Evolutionary conservation across 345 rosid species (phyloP).

Genomic region (Lagerstroemia speciosa): DNA sequence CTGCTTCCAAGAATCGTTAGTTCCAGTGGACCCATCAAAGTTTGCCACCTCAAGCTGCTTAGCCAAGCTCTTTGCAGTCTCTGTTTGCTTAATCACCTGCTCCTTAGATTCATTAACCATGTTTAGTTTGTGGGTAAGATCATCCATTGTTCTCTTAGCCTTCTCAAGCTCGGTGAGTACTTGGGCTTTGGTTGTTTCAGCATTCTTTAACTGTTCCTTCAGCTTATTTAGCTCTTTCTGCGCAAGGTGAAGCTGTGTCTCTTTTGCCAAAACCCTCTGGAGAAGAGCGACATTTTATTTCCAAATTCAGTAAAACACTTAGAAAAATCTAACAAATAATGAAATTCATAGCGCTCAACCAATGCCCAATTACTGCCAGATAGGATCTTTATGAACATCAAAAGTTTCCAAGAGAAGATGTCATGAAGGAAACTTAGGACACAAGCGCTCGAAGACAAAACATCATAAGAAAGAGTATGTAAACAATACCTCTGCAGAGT

Average conservation of each 20-base stretch:
- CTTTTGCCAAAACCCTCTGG: slow-evolving; percentile 73
- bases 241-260: slow-evolving; percentile 78
- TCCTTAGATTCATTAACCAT: slow-evolving; percentile 51
- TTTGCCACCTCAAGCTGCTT: slow-evolving; percentile 39
- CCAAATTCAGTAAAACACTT: not conserved
- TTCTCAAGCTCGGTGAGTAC: slow-evolving; percentile 69
- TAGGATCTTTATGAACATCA: too few species aligned
- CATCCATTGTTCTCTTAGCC: slow-evolving; percentile 59
- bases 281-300: slow-evolving; percentile 5
- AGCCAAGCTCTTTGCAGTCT: slow-evolving; percentile 52
- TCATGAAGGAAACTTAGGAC: too few species aligned
- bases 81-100: slow-evolving; percentile 50
- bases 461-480: not conserved
- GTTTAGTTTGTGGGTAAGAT: slow-evolving; percentile 51
- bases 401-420: too few species aligned
- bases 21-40: slow-evolving; percentile 23
- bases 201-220: slow-evolving; percentile 65
- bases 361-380: too few species aligned
- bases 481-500: slow-evolving; percentile 66
- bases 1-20: slow-evolving; percentile 35
- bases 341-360: too few species aligned
- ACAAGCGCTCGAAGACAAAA: too few species aligned
- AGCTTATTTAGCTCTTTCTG: slow-evolving; percentile 69
- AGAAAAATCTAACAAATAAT: not conserved
- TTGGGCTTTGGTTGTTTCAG: slow-evolving; percentile 60